Evolutionary conservation across 1,284 basidiomycete species (phyloP), one percentile per base, ranked within the genome.

Genomic region (Fomitiporia mediterranea): DNA sequence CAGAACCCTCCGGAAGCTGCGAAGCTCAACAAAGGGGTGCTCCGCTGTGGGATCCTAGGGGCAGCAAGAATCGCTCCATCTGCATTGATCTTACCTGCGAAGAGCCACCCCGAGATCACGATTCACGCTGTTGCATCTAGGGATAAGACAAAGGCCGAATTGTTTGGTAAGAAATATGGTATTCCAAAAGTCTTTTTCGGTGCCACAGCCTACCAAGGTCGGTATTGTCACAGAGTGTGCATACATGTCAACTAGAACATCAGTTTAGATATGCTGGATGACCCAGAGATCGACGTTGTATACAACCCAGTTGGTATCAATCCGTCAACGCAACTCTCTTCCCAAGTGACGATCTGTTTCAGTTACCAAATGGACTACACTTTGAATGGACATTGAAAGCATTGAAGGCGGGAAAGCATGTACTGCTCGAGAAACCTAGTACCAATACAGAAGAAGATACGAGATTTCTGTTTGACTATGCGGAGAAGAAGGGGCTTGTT

Each of bases 401-500:
- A 28, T 61, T 70, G 21, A 58, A 59, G 9, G 67, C 66, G 3
- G 64, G 65, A 4, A 70, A 70, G 58, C 69, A 70, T 55, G 69
- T 70, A 11, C 57, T 70, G 13, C 62, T 70, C 6, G 69, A 70
- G 53, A 70, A 70, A 55, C 69, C 69, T 1, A 60, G 61, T 30
- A 63, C 64, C 8, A 57, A 64, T 37, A 66, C 67, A 17, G 62
- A 56, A 9, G 59, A 62, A 17, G 70, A 72, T 40, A 63, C 66
- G 0, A 63, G 66, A 7, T 34, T 40, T 11, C 28, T 60, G 9
- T 60, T 56, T 39, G 43, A 40, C 27, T 65, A 81, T 25, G 82
- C 83, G 0, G 74, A 75, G 44, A 66, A 70, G 53, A 81, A 79
- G 61, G 76, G 74, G 11, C 66, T 83, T 5, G 73, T 85, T 15